phyloP scores from a whole-genome alignment of 768 basidiomycete genomes.

The Rhizopogon rudus region DNA sequence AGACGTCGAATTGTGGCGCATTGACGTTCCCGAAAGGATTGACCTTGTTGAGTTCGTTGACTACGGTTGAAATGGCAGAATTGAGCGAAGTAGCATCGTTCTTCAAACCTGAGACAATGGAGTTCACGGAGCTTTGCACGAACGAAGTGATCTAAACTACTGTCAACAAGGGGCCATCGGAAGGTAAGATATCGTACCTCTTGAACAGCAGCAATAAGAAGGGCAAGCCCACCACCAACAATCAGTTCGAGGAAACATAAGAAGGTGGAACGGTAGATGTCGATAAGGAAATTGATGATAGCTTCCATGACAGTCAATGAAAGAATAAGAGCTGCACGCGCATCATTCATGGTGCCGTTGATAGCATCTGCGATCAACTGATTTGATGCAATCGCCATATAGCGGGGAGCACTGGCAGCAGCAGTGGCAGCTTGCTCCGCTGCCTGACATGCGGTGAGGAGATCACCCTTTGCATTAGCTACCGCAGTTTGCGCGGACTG shows the following conservation, averaged over 20 bases:
- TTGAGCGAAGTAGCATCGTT: slow-evolving; percentile 66
- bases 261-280: slow-evolving; percentile 89
- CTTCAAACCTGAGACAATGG: slow-evolving; percentile 68
- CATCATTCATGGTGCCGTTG: slow-evolving; percentile 73
- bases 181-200: slow-evolving; percentile 48
- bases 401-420: slow-evolving; percentile 84
- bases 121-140: slow-evolving; percentile 52
- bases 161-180: slow-evolving; percentile 6
- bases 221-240: slow-evolving; percentile 71
- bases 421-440: slow-evolving; percentile 79
- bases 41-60: slow-evolving; percentile 67
- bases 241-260: slow-evolving; percentile 92
- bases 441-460: slow-evolving; percentile 82
- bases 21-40: slow-evolving; percentile 68
- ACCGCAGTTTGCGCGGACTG: slow-evolving; percentile 64
- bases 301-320: slow-evolving; percentile 82
- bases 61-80: slow-evolving; percentile 55
- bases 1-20: slow-evolving; percentile 69
- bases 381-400: slow-evolving; percentile 81
- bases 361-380: slow-evolving; percentile 72
- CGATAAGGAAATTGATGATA: slow-evolving; percentile 87
- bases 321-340: slow-evolving; percentile 67
- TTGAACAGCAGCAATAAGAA: slow-evolving; percentile 79
- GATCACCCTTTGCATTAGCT: slow-evolving; percentile 62
- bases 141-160: slow-evolving; percentile 61